Conservation (phyloP, 140 eudicot genomes). For the Senecio squalidus region DNA sequence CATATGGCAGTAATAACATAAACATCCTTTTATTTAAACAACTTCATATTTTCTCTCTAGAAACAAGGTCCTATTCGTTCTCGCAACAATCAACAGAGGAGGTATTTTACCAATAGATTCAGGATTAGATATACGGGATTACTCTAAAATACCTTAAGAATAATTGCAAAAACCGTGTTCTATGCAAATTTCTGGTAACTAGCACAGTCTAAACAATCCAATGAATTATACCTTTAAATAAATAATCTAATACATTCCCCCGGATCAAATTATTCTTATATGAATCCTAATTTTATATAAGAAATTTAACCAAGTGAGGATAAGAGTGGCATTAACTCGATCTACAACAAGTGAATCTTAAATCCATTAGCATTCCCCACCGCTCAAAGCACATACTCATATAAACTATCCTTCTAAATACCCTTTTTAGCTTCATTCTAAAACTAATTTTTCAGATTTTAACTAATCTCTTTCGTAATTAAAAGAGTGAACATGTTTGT, state of each 20-base stretch:
- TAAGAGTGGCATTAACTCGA: no score
- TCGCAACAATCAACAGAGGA: neutral
- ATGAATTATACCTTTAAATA: no score
- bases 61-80: neutral
- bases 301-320: neutral
- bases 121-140: neutral
- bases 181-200: neutral
- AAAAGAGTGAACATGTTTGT: no score
- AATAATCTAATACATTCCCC: no score
- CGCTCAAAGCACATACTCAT: neutral
- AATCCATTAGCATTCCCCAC: neutral
- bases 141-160: neutral
- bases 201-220: neutral
- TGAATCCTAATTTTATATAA: neutral
- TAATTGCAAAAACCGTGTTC: neutral
- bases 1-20: no score
- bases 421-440: neutral
- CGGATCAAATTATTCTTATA: neutral
- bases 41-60: no score
- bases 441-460: neutral
- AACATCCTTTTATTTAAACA: no score
- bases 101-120: neutral
- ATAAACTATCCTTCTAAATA: neutral
- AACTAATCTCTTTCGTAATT: no score
- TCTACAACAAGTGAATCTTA: no score